A percentile compares a stretch with the other conserved stretches of the same genome.
These are phyloP conservation scores for Botrytis elliptica DNA, from an alignment of 2,329 filamentous ascomycete species.

Conservation along the genomic window DNA sequence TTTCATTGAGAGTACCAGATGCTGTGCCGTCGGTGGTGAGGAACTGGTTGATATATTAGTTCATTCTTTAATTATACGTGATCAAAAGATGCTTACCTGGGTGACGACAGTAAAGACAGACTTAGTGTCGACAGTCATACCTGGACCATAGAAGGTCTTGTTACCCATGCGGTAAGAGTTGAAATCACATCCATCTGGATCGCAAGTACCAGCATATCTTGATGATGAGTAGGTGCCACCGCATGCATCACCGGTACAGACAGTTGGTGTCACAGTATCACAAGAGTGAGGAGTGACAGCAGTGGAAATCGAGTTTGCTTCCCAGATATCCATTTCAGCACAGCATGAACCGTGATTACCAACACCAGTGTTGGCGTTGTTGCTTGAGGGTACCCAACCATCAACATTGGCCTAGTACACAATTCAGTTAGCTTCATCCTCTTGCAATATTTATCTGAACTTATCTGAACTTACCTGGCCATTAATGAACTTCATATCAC, in stretches of 20 bases:
- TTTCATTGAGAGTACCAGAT: constrained; percentile 52
- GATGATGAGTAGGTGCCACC: constrained; percentile 44
- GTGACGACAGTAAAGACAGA: constrained; percentile 57
- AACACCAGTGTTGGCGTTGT: constrained; percentile 52
- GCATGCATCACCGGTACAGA: constrained; percentile 44
- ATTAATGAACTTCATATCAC: constrained; percentile 53
- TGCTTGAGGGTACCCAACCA: constrained; percentile 38
- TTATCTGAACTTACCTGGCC: constrained; percentile 42
- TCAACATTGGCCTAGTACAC: constrained; percentile 13
- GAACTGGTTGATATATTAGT: constrained; percentile 8
- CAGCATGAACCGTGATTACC: constrained; percentile 61
- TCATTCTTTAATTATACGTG: neutral
- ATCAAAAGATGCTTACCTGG: constrained; percentile 38
- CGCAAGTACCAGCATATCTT: constrained; percentile 56
- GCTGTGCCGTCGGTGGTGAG: constrained; percentile 40
- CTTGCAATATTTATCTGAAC: neutral
- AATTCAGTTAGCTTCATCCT: neutral
- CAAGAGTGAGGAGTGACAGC: constrained; percentile 60
- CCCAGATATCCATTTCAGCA: constrained; percentile 67
- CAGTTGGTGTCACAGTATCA: constrained; percentile 42
- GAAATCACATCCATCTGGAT: constrained; percentile 62
- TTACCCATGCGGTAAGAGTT: constrained; percentile 60
- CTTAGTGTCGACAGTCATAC: constrained; percentile 53
- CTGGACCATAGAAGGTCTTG: constrained; percentile 55
- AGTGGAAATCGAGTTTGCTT: constrained; percentile 58